Conservation (phyloP, 148 eudicot genomes). For the Pharnaceum exiguum region DNA sequence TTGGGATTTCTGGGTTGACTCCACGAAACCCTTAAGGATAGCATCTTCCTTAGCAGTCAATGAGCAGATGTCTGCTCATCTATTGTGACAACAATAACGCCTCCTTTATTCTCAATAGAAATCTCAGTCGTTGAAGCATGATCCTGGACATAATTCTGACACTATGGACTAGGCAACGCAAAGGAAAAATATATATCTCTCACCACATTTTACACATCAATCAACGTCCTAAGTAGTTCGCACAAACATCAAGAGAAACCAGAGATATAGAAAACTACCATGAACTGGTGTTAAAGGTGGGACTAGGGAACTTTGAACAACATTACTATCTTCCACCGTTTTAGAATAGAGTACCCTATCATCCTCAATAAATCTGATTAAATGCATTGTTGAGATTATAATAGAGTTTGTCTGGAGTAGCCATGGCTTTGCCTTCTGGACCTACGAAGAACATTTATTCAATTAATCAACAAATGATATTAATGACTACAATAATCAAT, state of each 20-base stretch:
- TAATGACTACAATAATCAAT: too few relatives aligned
- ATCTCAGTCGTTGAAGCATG: slow-evolving; percentile 8
- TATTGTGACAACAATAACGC: slow-evolving; percentile 7
- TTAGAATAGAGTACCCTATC: slow-evolving; percentile 9
- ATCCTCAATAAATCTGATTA: slow-evolving; percentile 38
- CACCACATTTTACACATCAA: background rate
- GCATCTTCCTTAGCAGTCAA: slow-evolving; percentile 19
- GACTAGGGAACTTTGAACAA: slow-evolving; percentile 9
- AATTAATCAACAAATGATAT: too few relatives aligned
- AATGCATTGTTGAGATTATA: slow-evolving; percentile 60
- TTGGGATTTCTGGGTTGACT: too few relatives aligned
- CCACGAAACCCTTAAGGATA: slow-evolving; percentile 19
- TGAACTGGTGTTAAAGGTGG: slow-evolving; percentile 16
- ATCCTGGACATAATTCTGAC: slow-evolving; percentile 3
- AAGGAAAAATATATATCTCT: background rate
- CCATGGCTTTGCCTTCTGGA: slow-evolving; percentile 46
- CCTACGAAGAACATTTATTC: slow-evolving; percentile 74
- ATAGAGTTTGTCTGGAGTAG: too few relatives aligned
- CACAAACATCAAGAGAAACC: background rate
- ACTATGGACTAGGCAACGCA: slow-evolving; percentile 24
- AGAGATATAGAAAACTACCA: slow-evolving; percentile 26
- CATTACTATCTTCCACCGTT: slow-evolving; percentile 16
- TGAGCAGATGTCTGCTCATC: slow-evolving; percentile 15
- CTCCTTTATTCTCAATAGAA: slow-evolving; percentile 5
- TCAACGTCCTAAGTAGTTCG: background rate